A percentile compares a stretch with the other conserved stretches of the same genome.
Conservation (phyloP, 768 basidiomycete species). For the Leccinum subtestaceum region DNA sequence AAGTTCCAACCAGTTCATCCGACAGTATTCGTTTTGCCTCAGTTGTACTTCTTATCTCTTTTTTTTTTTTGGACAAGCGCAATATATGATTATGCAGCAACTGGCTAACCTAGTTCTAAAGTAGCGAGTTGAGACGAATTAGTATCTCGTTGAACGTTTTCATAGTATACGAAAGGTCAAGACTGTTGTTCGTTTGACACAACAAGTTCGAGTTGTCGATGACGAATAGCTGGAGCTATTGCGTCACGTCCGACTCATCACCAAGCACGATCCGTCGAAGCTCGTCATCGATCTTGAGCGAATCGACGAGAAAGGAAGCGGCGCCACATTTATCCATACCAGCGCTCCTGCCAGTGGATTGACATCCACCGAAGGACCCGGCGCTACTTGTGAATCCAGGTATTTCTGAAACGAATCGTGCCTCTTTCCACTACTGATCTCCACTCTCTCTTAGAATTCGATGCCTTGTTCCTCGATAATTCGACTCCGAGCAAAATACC, state of each 20-base stretch:
- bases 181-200: too few species aligned
- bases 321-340: constrained; percentile 94
- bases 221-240: too few species aligned
- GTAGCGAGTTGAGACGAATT: too few species aligned
- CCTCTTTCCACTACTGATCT: constrained; percentile 9
- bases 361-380: constrained; percentile 81
- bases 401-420: constrained; percentile 28
- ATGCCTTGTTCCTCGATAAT: constrained; percentile 84
- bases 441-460: constrained; percentile 61
- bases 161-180: too few species aligned
- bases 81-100: too few species aligned
- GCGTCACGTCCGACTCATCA: constrained; percentile 35
- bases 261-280: constrained; percentile 85
- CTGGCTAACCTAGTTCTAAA: too few species aligned
- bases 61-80: too few species aligned
- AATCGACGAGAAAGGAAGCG: constrained; percentile 74
- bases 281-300: constrained; percentile 96
- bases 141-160: too few species aligned
- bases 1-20: too few species aligned
- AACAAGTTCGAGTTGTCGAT: too few species aligned
- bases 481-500: constrained; percentile 83
- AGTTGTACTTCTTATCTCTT: too few species aligned
- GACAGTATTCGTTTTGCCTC: too few species aligned
- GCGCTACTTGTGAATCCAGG: constrained; percentile 86
- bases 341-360: constrained; percentile 65